Evolutionary conservation across 2,329 filamentous ascomycete genomes (phyloP).

Genomic region (Fusarium sp.): DNA sequence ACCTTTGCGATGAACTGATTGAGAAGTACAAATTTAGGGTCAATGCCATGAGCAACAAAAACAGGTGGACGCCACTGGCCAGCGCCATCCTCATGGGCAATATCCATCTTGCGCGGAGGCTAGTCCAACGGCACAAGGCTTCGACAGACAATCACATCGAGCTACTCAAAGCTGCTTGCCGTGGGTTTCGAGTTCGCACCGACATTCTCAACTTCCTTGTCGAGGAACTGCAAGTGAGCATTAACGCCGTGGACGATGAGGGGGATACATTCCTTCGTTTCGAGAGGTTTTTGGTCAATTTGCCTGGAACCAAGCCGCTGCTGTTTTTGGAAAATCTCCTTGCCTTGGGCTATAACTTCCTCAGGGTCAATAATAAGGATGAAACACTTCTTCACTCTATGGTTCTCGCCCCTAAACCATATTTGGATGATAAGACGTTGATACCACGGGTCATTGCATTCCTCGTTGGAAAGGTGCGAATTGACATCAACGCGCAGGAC

Average conservation of each 20-base stretch:
- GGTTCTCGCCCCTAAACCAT: rapidly evolving
- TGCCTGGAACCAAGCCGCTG: not conserved
- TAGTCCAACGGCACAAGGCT: not conserved
- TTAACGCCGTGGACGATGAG: not conserved
- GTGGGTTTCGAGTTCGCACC: rapidly evolving
- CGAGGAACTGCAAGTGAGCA: not conserved
- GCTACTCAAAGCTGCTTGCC: not conserved
- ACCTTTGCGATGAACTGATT: not conserved
- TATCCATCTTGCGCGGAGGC: not conserved
- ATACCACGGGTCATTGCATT: not conserved
- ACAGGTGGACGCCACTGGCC: not conserved
- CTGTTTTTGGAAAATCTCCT: not conserved
- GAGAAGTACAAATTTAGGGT: not conserved
- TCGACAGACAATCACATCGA: not conserved
- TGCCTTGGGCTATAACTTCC: not conserved
- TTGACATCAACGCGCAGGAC: not conserved
- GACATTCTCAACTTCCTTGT: not conserved
- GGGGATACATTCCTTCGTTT: not conserved
- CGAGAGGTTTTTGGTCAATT: not conserved
- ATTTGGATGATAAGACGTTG: rapidly evolving
- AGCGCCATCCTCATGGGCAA: not conserved
- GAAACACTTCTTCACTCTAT: not conserved
- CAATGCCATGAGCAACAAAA: not conserved
- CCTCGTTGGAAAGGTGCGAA: not conserved
- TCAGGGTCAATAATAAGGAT: not conserved